Conservation (phyloP, 176 grass and related monocot species). For the Avena insularis region DNA sequence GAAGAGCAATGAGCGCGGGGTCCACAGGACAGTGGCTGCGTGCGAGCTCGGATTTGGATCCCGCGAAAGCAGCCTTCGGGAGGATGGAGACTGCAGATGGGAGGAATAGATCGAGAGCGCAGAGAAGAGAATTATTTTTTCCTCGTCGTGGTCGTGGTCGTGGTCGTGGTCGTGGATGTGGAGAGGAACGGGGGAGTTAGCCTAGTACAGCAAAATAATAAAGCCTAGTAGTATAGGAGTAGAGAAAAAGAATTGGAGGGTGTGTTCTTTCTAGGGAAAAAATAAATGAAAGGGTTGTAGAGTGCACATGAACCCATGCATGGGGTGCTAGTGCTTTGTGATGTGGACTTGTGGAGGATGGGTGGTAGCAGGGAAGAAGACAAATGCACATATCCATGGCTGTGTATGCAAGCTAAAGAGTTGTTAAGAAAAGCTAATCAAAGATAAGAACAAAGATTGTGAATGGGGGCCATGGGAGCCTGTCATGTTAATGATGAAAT, state of each 20-base stretch:
- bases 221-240: background rate
- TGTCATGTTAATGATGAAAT: constrained; percentile 6
- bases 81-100: constrained; percentile 1
- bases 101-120: background rate
- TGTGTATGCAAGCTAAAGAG: background rate
- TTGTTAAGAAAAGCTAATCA: background rate
- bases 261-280: background rate
- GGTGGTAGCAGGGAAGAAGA: background rate
- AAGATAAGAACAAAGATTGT: background rate
- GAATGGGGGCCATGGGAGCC: background rate
- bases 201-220: background rate
- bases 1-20: background rate
- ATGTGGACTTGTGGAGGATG: background rate
- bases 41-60: constrained; percentile 51
- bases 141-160: background rate
- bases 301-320: constrained; percentile 2
- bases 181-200: constrained; percentile 7
- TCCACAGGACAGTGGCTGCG: background rate
- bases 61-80: constrained; percentile 18
- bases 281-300: background rate
- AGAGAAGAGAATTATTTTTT: background rate
- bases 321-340: background rate
- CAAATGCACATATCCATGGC: background rate
- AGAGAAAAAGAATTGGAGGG: constrained; percentile 1
- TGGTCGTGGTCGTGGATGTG: background rate